Conservation (phyloP, 1,284 basidiomycete species). For the Trichosporon sp. region DNA sequence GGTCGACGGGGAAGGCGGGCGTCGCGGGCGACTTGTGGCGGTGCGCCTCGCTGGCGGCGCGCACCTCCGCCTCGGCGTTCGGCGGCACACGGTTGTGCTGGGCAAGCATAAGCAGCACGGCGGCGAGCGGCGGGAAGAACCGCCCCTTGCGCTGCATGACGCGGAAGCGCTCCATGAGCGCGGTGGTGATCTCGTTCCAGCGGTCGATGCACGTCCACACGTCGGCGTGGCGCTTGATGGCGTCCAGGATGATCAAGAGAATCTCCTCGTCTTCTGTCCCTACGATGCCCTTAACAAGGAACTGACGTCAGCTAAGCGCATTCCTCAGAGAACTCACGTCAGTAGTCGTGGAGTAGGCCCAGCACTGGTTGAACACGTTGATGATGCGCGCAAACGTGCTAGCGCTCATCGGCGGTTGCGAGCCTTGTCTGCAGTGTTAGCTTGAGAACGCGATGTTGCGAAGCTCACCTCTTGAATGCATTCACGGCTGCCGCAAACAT, state of each 20-base stretch:
- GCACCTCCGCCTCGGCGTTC: slow-evolving; percentile 35
- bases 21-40: slow-evolving; percentile 13
- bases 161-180: slow-evolving; percentile 37
- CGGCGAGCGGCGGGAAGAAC: slow-evolving; percentile 27
- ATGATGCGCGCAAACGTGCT: slow-evolving; percentile 40
- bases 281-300: slow-evolving; percentile 36
- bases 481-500: slow-evolving; percentile 30
- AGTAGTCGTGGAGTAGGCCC: slow-evolving; percentile 38
- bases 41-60: slow-evolving; percentile 20
- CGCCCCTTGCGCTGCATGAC: slow-evolving; percentile 25
- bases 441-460: not conserved
- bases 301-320: slow-evolving; percentile 21
- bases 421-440: slow-evolving; percentile 21
- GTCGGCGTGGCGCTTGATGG: slow-evolving; percentile 39
- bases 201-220: slow-evolving; percentile 46
- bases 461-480: slow-evolving; percentile 27
- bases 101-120: slow-evolving; percentile 29
- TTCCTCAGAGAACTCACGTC: slow-evolving; percentile 26
- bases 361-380: slow-evolving; percentile 36
- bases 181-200: slow-evolving; percentile 37
- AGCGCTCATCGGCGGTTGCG: slow-evolving; percentile 33
- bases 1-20: slow-evolving; percentile 21
- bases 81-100: slow-evolving; percentile 28
- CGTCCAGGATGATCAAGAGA: slow-evolving; percentile 38
- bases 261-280: slow-evolving; percentile 38